Evolutionary conservation across 2,329 filamentous ascomycete genomes (phyloP).

Genomic region (Ophiostoma angusticollis): DNA sequence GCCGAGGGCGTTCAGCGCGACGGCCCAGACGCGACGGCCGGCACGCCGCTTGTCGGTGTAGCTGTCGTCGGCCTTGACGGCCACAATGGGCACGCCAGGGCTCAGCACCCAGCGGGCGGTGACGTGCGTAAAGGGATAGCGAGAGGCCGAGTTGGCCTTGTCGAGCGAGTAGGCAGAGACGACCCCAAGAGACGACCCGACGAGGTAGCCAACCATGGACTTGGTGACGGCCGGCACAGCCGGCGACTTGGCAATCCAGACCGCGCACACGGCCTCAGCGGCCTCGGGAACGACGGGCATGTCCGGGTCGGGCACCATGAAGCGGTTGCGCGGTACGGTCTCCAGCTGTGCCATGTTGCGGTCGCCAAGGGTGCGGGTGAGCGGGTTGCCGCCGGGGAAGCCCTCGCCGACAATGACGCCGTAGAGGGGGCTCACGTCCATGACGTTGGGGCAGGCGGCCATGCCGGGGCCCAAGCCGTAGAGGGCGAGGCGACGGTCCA

Average conservation of each 20-base stretch:
- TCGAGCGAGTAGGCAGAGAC: constrained; percentile 72
- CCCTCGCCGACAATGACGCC: constrained; percentile 79
- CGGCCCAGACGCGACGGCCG: constrained; percentile 70
- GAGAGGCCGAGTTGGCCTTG: constrained; percentile 41
- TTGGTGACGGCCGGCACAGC: constrained; percentile 59
- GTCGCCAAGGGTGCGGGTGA: constrained; percentile 63
- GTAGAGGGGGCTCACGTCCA: constrained; percentile 80
- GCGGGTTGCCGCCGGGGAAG: constrained; percentile 67
- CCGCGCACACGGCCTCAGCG: constrained; percentile 58
- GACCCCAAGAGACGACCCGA: constrained; percentile 71
- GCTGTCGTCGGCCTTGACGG: constrained; percentile 70
- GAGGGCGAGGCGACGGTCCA: constrained; percentile 57
- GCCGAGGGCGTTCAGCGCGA: constrained; percentile 83
- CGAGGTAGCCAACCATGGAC: constrained; percentile 68
- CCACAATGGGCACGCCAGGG: constrained; percentile 76
- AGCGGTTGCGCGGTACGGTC: constrained; percentile 35
- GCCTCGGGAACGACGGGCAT: constrained; percentile 64
- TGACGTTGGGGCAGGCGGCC: constrained; percentile 67
- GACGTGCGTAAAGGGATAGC: constrained; percentile 60
- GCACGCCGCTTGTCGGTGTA: constrained; percentile 60
- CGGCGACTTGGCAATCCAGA: constrained; percentile 82
- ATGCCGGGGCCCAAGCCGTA: constrained; percentile 72
- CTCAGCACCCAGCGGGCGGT: constrained; percentile 83
- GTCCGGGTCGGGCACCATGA: constrained; percentile 52
- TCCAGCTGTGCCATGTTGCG: constrained; percentile 64